These are phyloP conservation scores for Alternaria panax DNA, from an alignment of 2,329 filamentous ascomycete species.

Conservation along the genomic window DNA sequence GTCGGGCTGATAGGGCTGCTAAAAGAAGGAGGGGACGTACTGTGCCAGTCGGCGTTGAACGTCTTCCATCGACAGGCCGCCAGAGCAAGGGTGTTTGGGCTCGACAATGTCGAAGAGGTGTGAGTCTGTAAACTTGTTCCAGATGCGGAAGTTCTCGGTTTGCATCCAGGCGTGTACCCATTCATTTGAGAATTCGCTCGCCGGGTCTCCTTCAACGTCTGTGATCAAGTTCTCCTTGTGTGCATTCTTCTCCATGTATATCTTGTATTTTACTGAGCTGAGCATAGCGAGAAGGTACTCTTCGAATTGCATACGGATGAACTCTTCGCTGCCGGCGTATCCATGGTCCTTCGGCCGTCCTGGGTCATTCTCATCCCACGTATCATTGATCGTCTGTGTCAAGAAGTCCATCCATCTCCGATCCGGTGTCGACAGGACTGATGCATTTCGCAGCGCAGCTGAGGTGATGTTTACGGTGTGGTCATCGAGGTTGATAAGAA, in stretches of 20 bases:
- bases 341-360: constrained; percentile 91
- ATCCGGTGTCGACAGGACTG: constrained; percentile 83
- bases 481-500: constrained; percentile 95
- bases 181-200: constrained; percentile 80
- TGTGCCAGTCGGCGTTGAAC: constrained; percentile 88
- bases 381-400: constrained; percentile 91
- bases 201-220: constrained; percentile 79
- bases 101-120: constrained; percentile 95
- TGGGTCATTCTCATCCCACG: constrained; percentile 93
- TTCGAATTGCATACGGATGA: constrained; percentile 96
- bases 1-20: constrained; percentile 25
- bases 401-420: constrained; percentile 96
- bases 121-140: constrained; percentile 74
- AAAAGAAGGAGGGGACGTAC: constrained; percentile 37
- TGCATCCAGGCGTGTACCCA: constrained; percentile 88
- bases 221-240: constrained; percentile 67
- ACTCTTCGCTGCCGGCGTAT: constrained; percentile 95
- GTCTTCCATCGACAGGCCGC: constrained; percentile 91
- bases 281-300: constrained; percentile 92
- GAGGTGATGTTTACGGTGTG: constrained; percentile 85
- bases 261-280: constrained; percentile 86
- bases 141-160: constrained; percentile 92
- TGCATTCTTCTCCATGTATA: constrained; percentile 54
- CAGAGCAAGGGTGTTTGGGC: constrained; percentile 90
- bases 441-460: constrained; percentile 74